These are phyloP conservation scores for Tetrahymena thermophila DNA, from an alignment of 73 alveolate species.

Conservation along the genomic window DNA sequence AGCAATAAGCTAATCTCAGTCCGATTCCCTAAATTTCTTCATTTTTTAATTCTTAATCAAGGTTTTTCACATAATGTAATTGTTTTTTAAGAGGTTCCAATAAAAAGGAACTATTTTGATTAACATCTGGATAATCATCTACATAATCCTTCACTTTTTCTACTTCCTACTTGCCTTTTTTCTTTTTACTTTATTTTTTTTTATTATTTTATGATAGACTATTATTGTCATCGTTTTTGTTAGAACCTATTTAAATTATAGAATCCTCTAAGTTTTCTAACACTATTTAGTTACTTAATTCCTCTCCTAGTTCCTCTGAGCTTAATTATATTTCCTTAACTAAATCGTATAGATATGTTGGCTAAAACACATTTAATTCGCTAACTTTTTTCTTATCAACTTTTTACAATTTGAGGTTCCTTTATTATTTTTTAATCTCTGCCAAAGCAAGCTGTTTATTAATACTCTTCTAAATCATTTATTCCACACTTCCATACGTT, in stretches of 20 bases:
- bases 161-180: background rate
- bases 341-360: background rate
- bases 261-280: background rate
- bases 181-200: background rate
- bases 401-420: background rate
- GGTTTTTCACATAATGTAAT: background rate
- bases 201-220: background rate
- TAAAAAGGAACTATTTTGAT: background rate
- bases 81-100: background rate
- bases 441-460: background rate
- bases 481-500: background rate
- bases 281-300: background rate
- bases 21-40: background rate
- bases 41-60: background rate
- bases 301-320: background rate
- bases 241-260: background rate
- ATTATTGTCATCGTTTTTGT: background rate
- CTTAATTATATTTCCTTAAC: background rate
- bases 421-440: background rate
- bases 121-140: background rate
- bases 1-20: background rate
- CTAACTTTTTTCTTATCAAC: background rate
- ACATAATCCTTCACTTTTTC: background rate
- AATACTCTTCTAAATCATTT: background rate
- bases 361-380: background rate